Percentiles rank a stretch among this genome's conserved stretches.
Conservation (phyloP, 148 eudicot genomes). For the Nepenthes mirabilis region DNA sequence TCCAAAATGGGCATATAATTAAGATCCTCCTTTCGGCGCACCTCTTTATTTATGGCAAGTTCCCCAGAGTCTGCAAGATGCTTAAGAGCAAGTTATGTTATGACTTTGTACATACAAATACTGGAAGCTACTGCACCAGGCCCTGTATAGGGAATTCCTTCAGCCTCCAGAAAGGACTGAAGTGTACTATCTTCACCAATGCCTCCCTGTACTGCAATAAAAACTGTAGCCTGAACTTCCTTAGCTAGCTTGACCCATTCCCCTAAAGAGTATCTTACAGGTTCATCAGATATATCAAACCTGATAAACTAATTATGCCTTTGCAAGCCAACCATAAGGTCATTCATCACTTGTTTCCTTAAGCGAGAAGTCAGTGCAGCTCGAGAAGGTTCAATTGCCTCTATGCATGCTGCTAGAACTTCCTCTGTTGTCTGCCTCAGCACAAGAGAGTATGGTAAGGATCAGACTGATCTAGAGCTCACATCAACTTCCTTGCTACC, state of each 20-base stretch:
- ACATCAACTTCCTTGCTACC: conserved; percentile 19
- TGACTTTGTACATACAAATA: conserved; percentile 90
- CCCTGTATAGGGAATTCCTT: conserved; percentile 76
- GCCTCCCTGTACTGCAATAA: conserved; percentile 96
- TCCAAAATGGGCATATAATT: too few relatives aligned
- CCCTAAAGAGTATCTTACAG: conserved; percentile 39
- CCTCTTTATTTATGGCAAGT: too few relatives aligned
- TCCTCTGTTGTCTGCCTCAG: conserved; percentile 92
- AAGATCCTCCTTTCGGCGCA: too few relatives aligned
- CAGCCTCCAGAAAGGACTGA: conserved; percentile 68
- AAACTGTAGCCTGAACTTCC: conserved; percentile 65
- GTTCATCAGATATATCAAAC: conserved; percentile 76
- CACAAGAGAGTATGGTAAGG: conserved; percentile 80
- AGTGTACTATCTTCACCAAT: conserved; percentile 94
- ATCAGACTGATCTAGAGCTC: conserved; percentile 58
- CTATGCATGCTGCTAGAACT: conserved; percentile 68
- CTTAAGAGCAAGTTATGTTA: conserved; percentile 63
- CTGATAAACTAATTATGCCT: conserved; percentile 63
- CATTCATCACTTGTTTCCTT: conserved; percentile 58
- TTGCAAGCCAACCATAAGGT: conserved; percentile 44
- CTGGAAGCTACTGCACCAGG: conserved; percentile 67
- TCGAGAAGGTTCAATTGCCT: conserved; percentile 57
- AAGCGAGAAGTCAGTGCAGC: conserved; percentile 61
- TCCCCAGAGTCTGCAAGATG: conserved; percentile 5
- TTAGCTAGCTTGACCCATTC: conserved; percentile 73